Evolutionary conservation across 108 stramenopile genomes (phyloP).

Genomic region (Skeletonema marinoi): DNA sequence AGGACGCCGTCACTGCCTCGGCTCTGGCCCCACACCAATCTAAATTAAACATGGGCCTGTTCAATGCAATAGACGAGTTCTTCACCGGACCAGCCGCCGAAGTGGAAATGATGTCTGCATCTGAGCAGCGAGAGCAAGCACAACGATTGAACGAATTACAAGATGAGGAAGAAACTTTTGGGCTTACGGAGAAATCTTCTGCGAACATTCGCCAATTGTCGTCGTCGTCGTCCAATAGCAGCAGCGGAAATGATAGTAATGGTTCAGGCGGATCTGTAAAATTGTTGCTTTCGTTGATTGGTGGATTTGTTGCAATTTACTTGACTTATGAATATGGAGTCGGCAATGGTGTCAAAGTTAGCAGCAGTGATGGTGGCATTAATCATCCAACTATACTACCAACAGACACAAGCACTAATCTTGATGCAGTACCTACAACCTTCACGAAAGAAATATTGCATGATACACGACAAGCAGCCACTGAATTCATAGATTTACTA

Average conservation of each 20-base stretch:
- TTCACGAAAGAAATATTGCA: slow-evolving; percentile 14
- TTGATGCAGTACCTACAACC: neutral
- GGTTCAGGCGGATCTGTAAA: neutral
- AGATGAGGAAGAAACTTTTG: slow-evolving; percentile 7
- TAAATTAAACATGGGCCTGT: neutral
- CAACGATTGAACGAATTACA: neutral
- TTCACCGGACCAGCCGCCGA: neutral
- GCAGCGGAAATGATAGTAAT: neutral
- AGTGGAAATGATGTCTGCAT: neutral
- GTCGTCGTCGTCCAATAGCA: neutral
- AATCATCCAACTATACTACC: neutral
- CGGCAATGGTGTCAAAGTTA: neutral
- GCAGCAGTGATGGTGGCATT: neutral
- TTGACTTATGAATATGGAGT: neutral
- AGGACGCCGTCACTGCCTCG: no score
- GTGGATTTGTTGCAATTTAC: neutral
- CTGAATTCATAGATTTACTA: slow-evolving; percentile 27
- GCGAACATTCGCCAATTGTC: neutral
- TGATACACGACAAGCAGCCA: slow-evolving; percentile 20
- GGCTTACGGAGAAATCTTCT: neutral
- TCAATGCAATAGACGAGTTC: neutral
- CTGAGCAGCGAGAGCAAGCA: slow-evolving; percentile 1
- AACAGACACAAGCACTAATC: neutral
- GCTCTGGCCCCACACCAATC: no score
- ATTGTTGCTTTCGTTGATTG: neutral